These are phyloP conservation scores for Phytophthora megakarya DNA, from an alignment of 352 stramenopile genomes.

Conservation along the genomic window DNA sequence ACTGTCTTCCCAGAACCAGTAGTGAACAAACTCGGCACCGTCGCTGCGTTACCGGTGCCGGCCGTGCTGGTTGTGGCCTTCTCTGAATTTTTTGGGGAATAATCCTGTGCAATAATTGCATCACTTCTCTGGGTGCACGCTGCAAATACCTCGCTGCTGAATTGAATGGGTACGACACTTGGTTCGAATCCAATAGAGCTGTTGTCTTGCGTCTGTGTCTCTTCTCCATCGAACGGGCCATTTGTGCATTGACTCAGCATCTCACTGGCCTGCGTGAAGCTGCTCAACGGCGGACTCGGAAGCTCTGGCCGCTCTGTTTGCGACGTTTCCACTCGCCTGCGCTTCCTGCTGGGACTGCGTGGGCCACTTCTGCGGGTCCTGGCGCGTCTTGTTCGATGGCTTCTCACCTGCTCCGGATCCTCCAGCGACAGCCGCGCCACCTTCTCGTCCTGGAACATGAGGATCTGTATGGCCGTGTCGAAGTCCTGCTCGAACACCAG, in stretches of 20 bases:
- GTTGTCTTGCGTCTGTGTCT: neutral
- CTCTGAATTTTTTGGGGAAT: no score
- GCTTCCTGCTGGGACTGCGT: slow-evolving; percentile 14
- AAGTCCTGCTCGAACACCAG: slow-evolving; percentile 71
- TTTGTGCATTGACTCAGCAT: neutral
- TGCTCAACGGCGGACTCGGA: slow-evolving; percentile 1
- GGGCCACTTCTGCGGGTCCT: slow-evolving; percentile 15
- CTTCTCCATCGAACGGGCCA: neutral
- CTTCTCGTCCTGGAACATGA: slow-evolving; percentile 55
- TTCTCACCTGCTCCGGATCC: slow-evolving; percentile 28
- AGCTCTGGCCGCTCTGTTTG: neutral
- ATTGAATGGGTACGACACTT: neutral
- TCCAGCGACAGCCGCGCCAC: slow-evolving; percentile 49
- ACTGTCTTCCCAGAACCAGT: slow-evolving; percentile 38
- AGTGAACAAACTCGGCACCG: slow-evolving; percentile 34
- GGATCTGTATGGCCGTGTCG: slow-evolving; percentile 69
- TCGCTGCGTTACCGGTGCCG: neutral
- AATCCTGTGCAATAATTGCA: no score
- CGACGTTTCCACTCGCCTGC: slow-evolving; percentile 6
- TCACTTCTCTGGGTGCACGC: no score
- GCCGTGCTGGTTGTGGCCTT: neutral
- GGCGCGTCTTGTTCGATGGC: neutral
- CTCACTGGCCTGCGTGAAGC: neutral
- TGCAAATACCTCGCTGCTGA: neutral
- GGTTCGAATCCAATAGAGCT: no score